Evolutionary conservation across 495 filamentous ascomycete genomes (phyloP).

Genomic region (Hypoxylon cercidicola): DNA sequence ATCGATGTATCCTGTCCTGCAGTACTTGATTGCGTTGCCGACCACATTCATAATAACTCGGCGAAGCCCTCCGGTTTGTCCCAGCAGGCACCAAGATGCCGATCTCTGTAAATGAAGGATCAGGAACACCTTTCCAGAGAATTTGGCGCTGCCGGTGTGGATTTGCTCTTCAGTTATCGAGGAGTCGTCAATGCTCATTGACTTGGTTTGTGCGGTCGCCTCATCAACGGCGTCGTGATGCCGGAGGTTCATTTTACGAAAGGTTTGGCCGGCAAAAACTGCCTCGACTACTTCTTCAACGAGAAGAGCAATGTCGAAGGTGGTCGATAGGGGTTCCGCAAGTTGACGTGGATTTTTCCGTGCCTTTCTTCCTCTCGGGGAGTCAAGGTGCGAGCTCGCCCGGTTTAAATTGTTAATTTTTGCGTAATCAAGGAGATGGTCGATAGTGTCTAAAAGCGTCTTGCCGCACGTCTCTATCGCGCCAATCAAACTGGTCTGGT

Average conservation of each 20-base stretch:
- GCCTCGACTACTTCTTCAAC: conserved; percentile 70
- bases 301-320: conserved; percentile 55
- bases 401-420: conserved; percentile 67
- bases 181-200: conserved; percentile 21
- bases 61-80: conserved; percentile 75
- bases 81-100: conserved; percentile 36
- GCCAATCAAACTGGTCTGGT: conserved; percentile 72
- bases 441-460: conserved; percentile 81
- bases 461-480: conserved; percentile 80
- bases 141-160: conserved; percentile 35
- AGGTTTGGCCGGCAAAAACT: conserved; percentile 62
- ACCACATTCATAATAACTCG: conserved; percentile 85
- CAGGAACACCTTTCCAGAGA: conserved; percentile 36
- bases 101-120: conserved; percentile 37
- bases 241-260: conserved; percentile 40
- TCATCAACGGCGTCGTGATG: conserved; percentile 33
- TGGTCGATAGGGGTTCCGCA: conserved; percentile 12
- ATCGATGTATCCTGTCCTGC: conserved; percentile 70
- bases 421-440: conserved; percentile 75
- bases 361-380: not conserved
- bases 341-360: conserved; percentile 9
- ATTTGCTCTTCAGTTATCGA: conserved; percentile 31
- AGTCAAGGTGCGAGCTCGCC: conserved; percentile 3
- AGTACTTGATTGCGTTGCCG: conserved; percentile 87
- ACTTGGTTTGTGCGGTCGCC: conserved; percentile 15